These are phyloP conservation scores for Rhodotorula sp. DNA, from an alignment of 1,284 basidiomycete genomes.

Conservation along the genomic window DNA sequence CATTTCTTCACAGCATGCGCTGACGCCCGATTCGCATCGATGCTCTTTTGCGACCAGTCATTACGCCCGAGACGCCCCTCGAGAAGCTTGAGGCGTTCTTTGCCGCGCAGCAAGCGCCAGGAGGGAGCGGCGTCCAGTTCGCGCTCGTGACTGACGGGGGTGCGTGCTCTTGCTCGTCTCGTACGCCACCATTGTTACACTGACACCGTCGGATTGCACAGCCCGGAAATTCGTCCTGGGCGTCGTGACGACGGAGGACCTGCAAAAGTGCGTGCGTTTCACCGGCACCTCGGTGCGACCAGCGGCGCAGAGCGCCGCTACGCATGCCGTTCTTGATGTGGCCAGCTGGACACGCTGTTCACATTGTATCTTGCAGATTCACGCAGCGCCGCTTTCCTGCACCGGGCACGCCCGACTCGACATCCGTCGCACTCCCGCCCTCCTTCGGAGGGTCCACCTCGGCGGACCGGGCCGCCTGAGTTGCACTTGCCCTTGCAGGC, in stretches of 20 bases:
- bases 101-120: neutral
- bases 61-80: conserved; percentile 37
- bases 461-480: too few species aligned
- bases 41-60: conserved; percentile 13
- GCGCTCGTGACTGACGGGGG: conserved; percentile 37
- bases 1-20: too few species aligned
- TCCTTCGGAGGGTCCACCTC: neutral
- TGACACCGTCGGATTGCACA: neutral
- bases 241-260: conserved; percentile 34
- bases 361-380: neutral
- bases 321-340: neutral
- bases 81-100: conserved; percentile 39
- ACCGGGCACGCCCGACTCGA: neutral
- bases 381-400: conserved; percentile 1
- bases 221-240: conserved; percentile 40
- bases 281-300: too few species aligned
- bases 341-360: neutral
- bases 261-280: conserved; percentile 28
- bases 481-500: too few species aligned
- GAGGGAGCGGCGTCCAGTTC: conserved; percentile 19
- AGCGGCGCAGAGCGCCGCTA: neutral
- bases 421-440: neutral
- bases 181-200: accelerated
- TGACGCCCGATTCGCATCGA: neutral
- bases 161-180: neutral